Conservation (phyloP, 1,284 basidiomycete genomes). For the Ganoderma multipileum region DNA sequence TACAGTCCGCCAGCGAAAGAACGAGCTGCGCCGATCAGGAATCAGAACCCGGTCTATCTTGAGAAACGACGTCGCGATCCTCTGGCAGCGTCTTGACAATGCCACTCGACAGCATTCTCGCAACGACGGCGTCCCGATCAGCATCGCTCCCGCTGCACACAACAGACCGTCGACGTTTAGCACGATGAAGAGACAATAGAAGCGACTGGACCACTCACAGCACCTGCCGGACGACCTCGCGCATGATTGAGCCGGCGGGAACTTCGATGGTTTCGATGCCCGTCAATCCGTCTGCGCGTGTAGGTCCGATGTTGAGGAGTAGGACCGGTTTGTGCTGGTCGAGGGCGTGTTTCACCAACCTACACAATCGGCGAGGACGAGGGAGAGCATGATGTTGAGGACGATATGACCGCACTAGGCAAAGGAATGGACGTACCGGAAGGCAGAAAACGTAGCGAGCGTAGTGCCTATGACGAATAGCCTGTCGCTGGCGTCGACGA, state of each 20-base stretch:
- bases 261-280: slow-evolving; percentile 82
- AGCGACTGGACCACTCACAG: slow-evolving; percentile 50
- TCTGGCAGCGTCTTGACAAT: slow-evolving; percentile 55
- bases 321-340: slow-evolving; percentile 80
- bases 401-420: too few relatives aligned
- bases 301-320: slow-evolving; percentile 86
- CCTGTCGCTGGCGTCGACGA: slow-evolving; percentile 68
- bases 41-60: slow-evolving; percentile 27
- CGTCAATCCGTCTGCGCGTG: slow-evolving; percentile 78
- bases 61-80: slow-evolving; percentile 44
- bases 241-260: slow-evolving; percentile 71
- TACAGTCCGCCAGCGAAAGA: background rate
- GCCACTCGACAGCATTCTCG: slow-evolving; percentile 60
- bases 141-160: slow-evolving; percentile 48
- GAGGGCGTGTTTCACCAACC: slow-evolving; percentile 72
- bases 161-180: background rate
- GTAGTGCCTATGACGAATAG: slow-evolving; percentile 88
- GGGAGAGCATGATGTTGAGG: too few relatives aligned
- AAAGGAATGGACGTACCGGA: slow-evolving; percentile 55
- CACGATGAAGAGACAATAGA: background rate
- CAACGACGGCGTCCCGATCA: slow-evolving; percentile 48
- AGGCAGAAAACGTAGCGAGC: slow-evolving; percentile 92
- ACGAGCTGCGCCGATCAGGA: background rate
- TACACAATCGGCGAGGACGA: background rate
- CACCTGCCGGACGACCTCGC: slow-evolving; percentile 61